phyloP scores from a whole-genome alignment of 306 rosid species.

The Sesbania bispinosa region DNA sequence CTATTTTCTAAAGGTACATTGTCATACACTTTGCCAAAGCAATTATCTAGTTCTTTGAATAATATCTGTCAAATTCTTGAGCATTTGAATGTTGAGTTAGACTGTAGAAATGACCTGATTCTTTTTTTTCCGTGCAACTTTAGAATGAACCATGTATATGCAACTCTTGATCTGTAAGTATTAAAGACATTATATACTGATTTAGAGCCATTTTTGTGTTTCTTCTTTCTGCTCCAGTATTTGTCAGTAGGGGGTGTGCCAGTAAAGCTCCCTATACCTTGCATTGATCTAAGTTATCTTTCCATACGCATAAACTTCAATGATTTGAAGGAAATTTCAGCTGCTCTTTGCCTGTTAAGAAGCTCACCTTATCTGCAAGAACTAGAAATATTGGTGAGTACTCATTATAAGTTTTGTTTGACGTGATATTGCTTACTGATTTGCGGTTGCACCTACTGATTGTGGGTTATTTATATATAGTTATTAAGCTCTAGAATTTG shows the following conservation, averaged over 20 bases:
- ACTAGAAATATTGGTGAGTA: conserved; percentile 54
- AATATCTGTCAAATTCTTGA: conserved; percentile 8
- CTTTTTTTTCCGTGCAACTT: too few relatives aligned
- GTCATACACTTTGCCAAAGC: neutral
- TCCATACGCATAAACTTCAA: conserved; percentile 49
- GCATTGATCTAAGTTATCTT: conserved; percentile 47
- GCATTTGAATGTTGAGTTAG: neutral
- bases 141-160: neutral
- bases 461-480: neutral
- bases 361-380: conserved; percentile 57
- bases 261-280: conserved; percentile 37
- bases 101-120: neutral
- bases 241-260: conserved; percentile 45
- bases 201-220: conserved; percentile 7
- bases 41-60: conserved; percentile 11
- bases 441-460: neutral
- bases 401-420: conserved; percentile 5
- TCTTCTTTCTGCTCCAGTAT: conserved; percentile 45
- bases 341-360: conserved; percentile 50
- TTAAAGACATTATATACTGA: neutral
- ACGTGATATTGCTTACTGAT: neutral
- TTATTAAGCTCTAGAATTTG: neutral
- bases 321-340: conserved; percentile 45
- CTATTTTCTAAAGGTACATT: conserved; percentile 50
- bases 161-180: neutral